phyloP scores from a whole-genome alignment of 192 early-diverging fungal species.

The Oehlia diaphana region DNA sequence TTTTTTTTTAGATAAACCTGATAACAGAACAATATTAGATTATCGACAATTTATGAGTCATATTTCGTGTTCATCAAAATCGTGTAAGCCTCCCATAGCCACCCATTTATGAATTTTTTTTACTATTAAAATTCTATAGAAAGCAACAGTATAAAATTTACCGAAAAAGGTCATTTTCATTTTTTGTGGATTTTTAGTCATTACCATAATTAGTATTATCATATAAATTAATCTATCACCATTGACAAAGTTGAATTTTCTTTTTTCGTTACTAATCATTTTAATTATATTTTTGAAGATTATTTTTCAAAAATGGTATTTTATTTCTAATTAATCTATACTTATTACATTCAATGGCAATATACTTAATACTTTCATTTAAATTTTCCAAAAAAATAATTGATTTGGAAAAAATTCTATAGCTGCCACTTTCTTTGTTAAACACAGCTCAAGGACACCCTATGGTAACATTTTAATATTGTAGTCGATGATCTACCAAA shows the following conservation, averaged over 20 bases:
- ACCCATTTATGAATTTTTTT: too few species aligned
- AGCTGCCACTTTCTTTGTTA: conserved; percentile 91
- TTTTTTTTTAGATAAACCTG: too few species aligned
- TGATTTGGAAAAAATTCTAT: neutral
- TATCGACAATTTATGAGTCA: too few species aligned
- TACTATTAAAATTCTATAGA: too few species aligned
- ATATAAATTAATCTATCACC: too few species aligned
- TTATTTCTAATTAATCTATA: neutral
- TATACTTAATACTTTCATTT: neutral
- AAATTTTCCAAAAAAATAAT: neutral
- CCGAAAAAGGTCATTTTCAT: too few species aligned
- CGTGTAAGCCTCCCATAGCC: too few species aligned
- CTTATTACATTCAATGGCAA: neutral
- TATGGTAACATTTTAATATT: conserved; percentile 52
- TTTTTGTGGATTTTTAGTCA: too few species aligned
- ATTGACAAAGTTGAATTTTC: neutral
- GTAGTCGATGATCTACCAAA: neutral
- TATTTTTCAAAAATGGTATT: neutral
- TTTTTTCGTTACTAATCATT: neutral
- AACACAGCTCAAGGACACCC: conserved; percentile 87
- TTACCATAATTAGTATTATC: too few species aligned
- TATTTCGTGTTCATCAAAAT: too few species aligned
- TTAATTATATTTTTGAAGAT: neutral
- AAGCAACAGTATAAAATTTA: too few species aligned
- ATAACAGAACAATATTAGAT: too few species aligned